These are phyloP conservation scores for Garcia nutans DNA, from an alignment of 345 rosid genomes.

Conservation along the genomic window DNA sequence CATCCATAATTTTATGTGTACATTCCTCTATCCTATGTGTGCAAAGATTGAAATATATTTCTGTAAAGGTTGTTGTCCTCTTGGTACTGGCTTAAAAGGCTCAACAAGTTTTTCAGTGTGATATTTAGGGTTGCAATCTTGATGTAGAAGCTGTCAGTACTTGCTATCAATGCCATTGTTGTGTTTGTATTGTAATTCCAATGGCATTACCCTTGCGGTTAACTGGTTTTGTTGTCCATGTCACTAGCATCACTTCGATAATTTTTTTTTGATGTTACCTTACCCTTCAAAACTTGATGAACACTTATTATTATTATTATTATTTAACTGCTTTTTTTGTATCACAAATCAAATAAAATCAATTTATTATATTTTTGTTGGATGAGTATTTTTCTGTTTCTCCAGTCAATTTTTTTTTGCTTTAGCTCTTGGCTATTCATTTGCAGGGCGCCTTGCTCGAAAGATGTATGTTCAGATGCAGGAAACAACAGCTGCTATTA, in stretches of 20 bases:
- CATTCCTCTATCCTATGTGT: neutral
- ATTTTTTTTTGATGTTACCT: neutral
- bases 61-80: too few species aligned
- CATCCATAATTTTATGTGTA: neutral
- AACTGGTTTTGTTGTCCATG: neutral
- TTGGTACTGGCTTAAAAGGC: too few species aligned
- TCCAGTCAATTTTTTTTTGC: constrained; percentile 16
- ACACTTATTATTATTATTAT: neutral
- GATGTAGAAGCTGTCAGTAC: neutral
- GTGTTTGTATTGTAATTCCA: neutral
- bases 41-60: too few species aligned
- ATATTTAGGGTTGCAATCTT: too few species aligned
- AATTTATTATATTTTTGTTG: neutral
- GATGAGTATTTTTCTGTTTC: neutral
- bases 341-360: neutral
- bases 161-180: neutral
- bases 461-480: constrained; percentile 55
- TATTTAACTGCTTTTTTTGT: neutral
- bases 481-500: constrained; percentile 64
- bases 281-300: neutral
- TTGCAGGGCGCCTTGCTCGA: constrained; percentile 76
- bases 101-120: too few species aligned
- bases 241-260: neutral
- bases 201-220: neutral
- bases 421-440: constrained; percentile 29